Percentiles rank a stretch among this genome's conserved stretches.
These are phyloP conservation scores for Lipomyces yamadae DNA, from an alignment of 805 yeast genomes.

Conservation along the genomic window DNA sequence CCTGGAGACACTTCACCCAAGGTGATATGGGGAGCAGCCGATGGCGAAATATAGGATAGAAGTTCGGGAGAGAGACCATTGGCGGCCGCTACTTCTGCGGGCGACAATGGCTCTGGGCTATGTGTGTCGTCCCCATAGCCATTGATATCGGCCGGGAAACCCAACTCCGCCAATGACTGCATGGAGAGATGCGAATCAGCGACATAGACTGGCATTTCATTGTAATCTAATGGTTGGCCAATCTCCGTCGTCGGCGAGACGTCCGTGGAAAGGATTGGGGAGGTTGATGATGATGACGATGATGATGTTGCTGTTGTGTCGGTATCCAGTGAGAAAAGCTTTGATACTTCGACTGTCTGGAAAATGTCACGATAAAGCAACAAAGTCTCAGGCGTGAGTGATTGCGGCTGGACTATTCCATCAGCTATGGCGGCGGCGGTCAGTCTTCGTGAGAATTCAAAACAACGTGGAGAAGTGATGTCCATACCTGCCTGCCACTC, in stretches of 20 bases:
- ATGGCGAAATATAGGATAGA: constrained; percentile 26
- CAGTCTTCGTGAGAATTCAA: not conserved
- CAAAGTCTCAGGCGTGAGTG: constrained; percentile 1
- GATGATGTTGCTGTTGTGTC: not conserved
- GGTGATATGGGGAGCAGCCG: constrained; percentile 21
- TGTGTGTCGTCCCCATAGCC: not conserved
- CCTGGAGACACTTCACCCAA: not conserved
- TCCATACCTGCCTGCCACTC: not conserved
- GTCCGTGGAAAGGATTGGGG: not conserved
- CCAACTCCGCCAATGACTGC: not conserved
- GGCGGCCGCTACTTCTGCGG: constrained; percentile 22
- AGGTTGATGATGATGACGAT: not conserved
- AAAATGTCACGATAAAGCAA: constrained; percentile 5
- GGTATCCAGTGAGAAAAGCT: not conserved
- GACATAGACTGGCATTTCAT: not conserved
- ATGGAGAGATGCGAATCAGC: constrained; percentile 1
- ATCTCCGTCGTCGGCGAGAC: not conserved
- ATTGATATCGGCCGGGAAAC: not conserved
- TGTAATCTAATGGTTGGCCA: not conserved
- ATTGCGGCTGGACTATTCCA: not conserved
- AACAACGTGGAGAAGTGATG: not conserved
- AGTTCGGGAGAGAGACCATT: constrained; percentile 30
- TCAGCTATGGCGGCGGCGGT: not conserved
- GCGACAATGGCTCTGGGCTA: constrained; percentile 3
- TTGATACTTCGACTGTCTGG: not conserved